phyloP scores from a whole-genome alignment of 1,284 basidiomycete genomes.

The Dichomitus squalens region DNA sequence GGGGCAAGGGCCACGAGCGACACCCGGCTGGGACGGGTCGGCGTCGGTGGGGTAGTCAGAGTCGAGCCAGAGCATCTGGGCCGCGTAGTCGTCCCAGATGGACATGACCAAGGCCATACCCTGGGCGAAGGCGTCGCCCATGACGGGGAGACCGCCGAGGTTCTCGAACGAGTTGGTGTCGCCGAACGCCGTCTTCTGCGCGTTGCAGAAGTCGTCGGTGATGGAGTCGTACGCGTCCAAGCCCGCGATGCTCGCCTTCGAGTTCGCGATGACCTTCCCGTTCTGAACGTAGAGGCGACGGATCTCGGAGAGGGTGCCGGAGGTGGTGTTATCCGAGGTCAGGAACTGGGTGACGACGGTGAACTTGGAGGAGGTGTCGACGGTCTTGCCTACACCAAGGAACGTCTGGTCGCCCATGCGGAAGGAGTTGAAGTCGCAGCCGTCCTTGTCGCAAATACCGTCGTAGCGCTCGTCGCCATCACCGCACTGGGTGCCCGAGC shows the following conservation, averaged over 20 bases:
- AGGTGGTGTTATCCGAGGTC: slow-evolving; percentile 46
- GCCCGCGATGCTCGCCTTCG: slow-evolving; percentile 44
- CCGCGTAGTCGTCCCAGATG: slow-evolving; percentile 59
- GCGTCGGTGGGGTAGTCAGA: slow-evolving; percentile 50
- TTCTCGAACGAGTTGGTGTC: slow-evolving; percentile 39
- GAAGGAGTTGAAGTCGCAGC: slow-evolving; percentile 60
- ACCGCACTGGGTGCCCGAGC: slow-evolving; percentile 43
- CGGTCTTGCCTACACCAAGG: slow-evolving; percentile 46
- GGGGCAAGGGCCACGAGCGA: slow-evolving; percentile 55
- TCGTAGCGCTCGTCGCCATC: slow-evolving; percentile 40
- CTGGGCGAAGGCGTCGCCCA: slow-evolving; percentile 45
- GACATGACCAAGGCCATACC: slow-evolving; percentile 59
- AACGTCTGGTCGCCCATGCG: slow-evolving; percentile 52
- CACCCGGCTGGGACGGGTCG: slow-evolving; percentile 45
- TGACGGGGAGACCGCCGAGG: slow-evolving; percentile 40
- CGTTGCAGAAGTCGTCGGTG: slow-evolving; percentile 41
- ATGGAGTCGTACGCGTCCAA: slow-evolving; percentile 40
- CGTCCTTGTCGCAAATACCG: slow-evolving; percentile 52
- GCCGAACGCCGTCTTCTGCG: slow-evolving; percentile 41
- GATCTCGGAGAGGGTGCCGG: slow-evolving; percentile 51
- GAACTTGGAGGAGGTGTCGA: slow-evolving; percentile 49
- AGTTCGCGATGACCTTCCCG: slow-evolving; percentile 53
- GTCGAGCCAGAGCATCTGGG: slow-evolving; percentile 65
- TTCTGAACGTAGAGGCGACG: slow-evolving; percentile 56
- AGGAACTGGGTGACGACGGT: slow-evolving; percentile 53